Conservation (phyloP, 192 early-diverging fungal genomes). For the Rhizophagus prolifer region DNA sequence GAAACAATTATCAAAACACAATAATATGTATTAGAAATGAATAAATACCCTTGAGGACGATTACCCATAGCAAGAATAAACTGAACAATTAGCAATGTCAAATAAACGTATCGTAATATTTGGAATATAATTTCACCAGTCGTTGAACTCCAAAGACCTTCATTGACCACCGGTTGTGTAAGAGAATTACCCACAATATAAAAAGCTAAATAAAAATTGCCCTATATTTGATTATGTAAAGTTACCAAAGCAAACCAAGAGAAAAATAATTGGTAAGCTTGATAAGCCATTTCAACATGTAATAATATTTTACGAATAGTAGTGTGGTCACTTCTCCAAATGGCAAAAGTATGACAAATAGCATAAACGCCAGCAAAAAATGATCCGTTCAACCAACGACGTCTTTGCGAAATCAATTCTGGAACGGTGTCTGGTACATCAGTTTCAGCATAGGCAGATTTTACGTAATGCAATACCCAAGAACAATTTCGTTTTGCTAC, state of each 20-base stretch:
- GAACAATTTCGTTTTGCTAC: constrained; percentile 66
- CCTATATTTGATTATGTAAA: constrained; percentile 47
- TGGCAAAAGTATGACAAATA: constrained; percentile 70
- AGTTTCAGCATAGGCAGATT: constrained; percentile 71
- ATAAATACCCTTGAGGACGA: constrained; percentile 79
- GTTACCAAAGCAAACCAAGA: constrained; percentile 87
- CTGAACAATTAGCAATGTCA: constrained; percentile 76
- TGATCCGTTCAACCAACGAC: constrained; percentile 95
- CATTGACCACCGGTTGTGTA: constrained; percentile 26
- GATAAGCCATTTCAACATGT: constrained; percentile 80
- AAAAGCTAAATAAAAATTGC: constrained; percentile 90
- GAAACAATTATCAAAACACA: constrained; percentile 33
- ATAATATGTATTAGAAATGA: background rate
- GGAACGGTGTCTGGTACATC: constrained; percentile 77
- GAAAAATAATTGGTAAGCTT: constrained; percentile 77
- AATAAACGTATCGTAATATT: constrained; percentile 58
- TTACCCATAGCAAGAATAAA: constrained; percentile 94
- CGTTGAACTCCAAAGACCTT: constrained; percentile 45
- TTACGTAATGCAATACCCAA: constrained; percentile 77
- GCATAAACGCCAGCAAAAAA: constrained; percentile 94
- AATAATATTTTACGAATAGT: constrained; percentile 71
- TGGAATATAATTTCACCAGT: constrained; percentile 45
- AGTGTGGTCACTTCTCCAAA: constrained; percentile 78
- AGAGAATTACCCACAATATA: constrained; percentile 72
- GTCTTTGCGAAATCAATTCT: constrained; percentile 95